These are phyloP conservation scores for Diophrys sp. DNA, from an alignment of 73 alveolate species.

Conservation along the genomic window DNA sequence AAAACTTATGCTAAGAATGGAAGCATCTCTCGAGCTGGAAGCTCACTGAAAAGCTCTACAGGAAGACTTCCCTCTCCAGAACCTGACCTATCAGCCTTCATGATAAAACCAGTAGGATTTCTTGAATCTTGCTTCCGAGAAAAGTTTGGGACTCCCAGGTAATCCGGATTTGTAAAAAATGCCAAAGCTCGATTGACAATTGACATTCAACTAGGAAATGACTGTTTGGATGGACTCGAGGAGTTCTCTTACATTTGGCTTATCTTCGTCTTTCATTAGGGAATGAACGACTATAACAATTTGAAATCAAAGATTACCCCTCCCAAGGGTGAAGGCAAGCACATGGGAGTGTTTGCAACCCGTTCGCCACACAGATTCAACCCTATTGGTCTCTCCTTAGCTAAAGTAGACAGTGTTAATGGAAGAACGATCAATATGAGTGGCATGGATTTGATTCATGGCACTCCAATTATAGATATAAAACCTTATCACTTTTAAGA, in stretches of 20 bases:
- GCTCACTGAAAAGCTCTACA: background rate
- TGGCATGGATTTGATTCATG: constrained; percentile 86
- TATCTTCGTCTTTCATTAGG: constrained; percentile 81
- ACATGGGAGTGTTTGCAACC: constrained; percentile 93
- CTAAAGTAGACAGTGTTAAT: constrained; percentile 67
- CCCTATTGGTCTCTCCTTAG: constrained; percentile 88
- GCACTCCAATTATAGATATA: constrained; percentile 90
- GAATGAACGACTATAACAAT: constrained; percentile 52
- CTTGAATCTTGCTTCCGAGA: constrained; percentile 82
- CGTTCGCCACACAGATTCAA: constrained; percentile 90
- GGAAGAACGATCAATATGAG: constrained; percentile 63
- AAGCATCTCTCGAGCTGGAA: background rate
- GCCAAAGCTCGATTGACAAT: constrained; percentile 60
- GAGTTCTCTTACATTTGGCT: constrained; percentile 85
- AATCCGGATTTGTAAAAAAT: constrained; percentile 57
- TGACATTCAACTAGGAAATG: constrained; percentile 24
- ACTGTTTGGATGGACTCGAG: constrained; percentile 79
- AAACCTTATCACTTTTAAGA: constrained; percentile 87
- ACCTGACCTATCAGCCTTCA: constrained; percentile 22
- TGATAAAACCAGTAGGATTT: constrained; percentile 74
- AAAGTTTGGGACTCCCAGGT: constrained; percentile 94
- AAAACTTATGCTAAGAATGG: background rate
- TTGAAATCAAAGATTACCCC: constrained; percentile 77
- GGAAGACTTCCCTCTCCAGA: background rate
- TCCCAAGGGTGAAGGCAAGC: constrained; percentile 79